phyloP scores from a whole-genome alignment of 2,329 filamentous ascomycete genomes.

The Ceratocystis albifundus region DNA sequence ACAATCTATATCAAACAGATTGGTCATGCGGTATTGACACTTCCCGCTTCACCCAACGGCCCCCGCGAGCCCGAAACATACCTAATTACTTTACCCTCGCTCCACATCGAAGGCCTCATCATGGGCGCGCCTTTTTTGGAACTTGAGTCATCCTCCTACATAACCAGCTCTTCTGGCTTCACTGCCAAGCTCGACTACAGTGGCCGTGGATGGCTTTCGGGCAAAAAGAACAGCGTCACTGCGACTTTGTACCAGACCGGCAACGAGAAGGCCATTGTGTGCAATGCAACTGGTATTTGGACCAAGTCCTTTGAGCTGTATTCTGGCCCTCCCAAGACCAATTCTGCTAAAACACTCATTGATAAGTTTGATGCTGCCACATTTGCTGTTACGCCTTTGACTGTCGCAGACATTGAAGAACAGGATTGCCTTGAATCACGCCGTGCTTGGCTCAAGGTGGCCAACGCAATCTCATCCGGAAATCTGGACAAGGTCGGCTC shows the following conservation, averaged over 20 bases:
- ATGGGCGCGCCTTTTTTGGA: constrained; percentile 82
- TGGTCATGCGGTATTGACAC: constrained; percentile 71
- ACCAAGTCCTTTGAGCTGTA: constrained; percentile 70
- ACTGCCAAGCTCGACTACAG: constrained; percentile 85
- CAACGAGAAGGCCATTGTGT: constrained; percentile 61
- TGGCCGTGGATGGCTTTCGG: constrained; percentile 86
- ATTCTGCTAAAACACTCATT: constrained; percentile 39
- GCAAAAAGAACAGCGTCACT: constrained; percentile 85
- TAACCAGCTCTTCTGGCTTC: constrained; percentile 76
- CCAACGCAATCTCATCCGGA: constrained; percentile 59
- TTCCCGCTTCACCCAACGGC: constrained; percentile 40
- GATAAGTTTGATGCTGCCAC: constrained; percentile 50
- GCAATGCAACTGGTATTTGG: constrained; percentile 85
- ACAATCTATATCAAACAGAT: constrained; percentile 94
- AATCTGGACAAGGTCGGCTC: constrained; percentile 69
- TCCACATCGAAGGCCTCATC: constrained; percentile 90
- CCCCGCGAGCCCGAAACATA: constrained; percentile 51
- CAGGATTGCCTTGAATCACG: constrained; percentile 83
- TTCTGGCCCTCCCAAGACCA: constrained; percentile 46
- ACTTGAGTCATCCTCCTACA: constrained; percentile 72
- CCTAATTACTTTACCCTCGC: constrained; percentile 77
- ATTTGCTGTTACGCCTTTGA: constrained; percentile 53
- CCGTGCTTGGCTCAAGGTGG: constrained; percentile 78
- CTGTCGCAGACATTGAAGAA: constrained; percentile 57
- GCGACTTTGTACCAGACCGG: constrained; percentile 61